Percentiles rank a stretch among this genome's conserved stretches.
These are phyloP conservation scores for Acanthamoeba sp. DNA, from an alignment of 208 protist species.

Conservation along the genomic window DNA sequence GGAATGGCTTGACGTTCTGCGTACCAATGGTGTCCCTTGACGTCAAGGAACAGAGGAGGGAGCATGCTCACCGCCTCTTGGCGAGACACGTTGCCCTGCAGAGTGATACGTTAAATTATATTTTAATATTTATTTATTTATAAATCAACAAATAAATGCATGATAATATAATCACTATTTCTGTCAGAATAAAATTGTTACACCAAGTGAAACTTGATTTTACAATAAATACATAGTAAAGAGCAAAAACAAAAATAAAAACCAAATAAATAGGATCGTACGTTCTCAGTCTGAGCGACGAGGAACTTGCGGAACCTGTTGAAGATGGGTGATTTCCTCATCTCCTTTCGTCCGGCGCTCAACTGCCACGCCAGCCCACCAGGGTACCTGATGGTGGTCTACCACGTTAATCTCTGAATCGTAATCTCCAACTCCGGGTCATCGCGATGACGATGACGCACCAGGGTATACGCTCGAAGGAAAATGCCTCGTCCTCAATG, in stretches of 20 bases:
- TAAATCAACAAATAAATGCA: no score
- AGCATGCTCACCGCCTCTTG: slow-evolving; percentile 92
- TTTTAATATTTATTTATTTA: neutral
- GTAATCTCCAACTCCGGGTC: neutral
- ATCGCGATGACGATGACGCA: neutral
- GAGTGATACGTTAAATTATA: neutral
- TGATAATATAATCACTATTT: no score
- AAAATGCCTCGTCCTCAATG: slow-evolving; percentile 1
- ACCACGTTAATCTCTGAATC: neutral
- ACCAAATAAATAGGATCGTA: neutral
- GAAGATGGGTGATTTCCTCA: slow-evolving; percentile 53
- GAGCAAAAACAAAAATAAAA: neutral
- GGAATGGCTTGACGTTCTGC: no score
- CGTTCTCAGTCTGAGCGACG: slow-evolving; percentile 47
- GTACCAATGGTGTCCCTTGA: slow-evolving; percentile 82
- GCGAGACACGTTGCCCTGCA: slow-evolving; percentile 52
- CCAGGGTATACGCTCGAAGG: slow-evolving; percentile 39
- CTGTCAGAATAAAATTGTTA: no score
- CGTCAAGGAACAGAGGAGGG: slow-evolving; percentile 90
- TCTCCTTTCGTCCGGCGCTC: slow-evolving; percentile 34
- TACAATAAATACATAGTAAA: no score
- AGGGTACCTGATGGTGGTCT: slow-evolving; percentile 28
- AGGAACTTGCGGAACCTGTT: slow-evolving; percentile 17
- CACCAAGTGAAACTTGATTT: no score
- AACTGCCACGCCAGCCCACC: slow-evolving; percentile 42